Conservation (phyloP, 1,284 basidiomycete genomes). For the Sporisorium sorghi region DNA sequence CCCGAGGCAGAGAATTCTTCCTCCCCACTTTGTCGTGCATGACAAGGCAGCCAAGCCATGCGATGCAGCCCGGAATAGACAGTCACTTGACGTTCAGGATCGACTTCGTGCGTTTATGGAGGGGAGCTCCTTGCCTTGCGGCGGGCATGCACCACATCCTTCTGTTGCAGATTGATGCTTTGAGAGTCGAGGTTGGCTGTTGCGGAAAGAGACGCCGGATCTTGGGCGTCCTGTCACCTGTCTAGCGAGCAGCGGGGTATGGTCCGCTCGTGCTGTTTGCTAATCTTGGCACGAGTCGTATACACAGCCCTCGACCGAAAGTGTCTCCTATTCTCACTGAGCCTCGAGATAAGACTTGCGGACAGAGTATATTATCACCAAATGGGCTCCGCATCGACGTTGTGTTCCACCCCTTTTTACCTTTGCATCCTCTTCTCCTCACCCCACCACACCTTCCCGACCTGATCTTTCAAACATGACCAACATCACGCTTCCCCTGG, state of each 20-base stretch:
- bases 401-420: background rate
- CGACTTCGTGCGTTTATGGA: background rate
- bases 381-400: background rate
- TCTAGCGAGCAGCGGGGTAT: constrained; percentile 6
- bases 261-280: constrained; percentile 2
- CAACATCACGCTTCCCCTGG: constrained; percentile 22
- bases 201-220: constrained; percentile 8
- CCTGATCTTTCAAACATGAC: constrained; percentile 25
- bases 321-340: background rate
- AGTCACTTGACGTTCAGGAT: background rate
- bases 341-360: background rate
- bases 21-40: background rate
- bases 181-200: background rate
- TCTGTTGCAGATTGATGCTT: no score
- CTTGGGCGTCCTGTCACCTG: constrained; percentile 25
- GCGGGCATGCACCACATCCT: constrained; percentile 2
- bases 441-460: background rate
- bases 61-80: background rate
- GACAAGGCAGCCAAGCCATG: constrained; percentile 8
- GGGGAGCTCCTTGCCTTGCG: constrained; percentile 9
- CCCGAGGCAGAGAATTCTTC: background rate
- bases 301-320: constrained; percentile 7
- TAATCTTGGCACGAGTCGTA: constrained; percentile 22
- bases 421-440: background rate
- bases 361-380: constrained; percentile 28